Base-by-base conservation (phyloP, 768 basidiomycete genomes). In the Leccinum sublutescens region DNA sequence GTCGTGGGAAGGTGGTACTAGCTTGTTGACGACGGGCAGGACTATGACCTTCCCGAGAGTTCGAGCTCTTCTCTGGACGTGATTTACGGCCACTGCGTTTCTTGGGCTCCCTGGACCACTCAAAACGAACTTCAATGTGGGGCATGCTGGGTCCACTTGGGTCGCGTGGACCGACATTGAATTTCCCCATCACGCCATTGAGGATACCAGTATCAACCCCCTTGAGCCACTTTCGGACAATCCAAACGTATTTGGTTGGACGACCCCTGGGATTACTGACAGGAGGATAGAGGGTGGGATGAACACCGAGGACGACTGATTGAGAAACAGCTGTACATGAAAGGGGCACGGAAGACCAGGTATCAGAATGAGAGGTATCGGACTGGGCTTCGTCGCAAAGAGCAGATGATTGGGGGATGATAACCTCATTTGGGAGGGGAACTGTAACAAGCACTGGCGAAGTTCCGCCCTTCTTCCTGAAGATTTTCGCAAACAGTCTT, bases 221-320 rank as follows among this genome's bases (percentile, higher is more conserved):
- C 69, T 93, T 93, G 63, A 87, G 69, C 92, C 92, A 94, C 62
- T 76, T 79, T 52, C 86, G 78, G 27, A 91, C 84, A 19, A 88
- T 78, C 91, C 91, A 94, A 5, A 88, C 83, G 59, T 94, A 92
- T 73, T 74, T 75, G 9, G 71, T 73, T 1, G 81, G 77, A 3
- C 78, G 75, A 5, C 75, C 77, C 40, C 59, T 73, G 54, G 71
- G 77, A 17, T 70, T 76, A 53, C 62, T 64, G 40, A 68, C 64
- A 10, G 82, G 77, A 15, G 86, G 82, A 49, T 82, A 83, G 19
- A 88, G 78, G 0, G 80, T 78, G 4, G 90, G 81, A 61, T 90
- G 85, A 51, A 91, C 83, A 23, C 89, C 91, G 4, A 93, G 80
- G n/a, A 83, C 74, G 1, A 81, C 71, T 3, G 80, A 75, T 48